Base-by-base conservation (phyloP, 768 basidiomycete species). In the Asterophora lycoperdoides region DNA sequence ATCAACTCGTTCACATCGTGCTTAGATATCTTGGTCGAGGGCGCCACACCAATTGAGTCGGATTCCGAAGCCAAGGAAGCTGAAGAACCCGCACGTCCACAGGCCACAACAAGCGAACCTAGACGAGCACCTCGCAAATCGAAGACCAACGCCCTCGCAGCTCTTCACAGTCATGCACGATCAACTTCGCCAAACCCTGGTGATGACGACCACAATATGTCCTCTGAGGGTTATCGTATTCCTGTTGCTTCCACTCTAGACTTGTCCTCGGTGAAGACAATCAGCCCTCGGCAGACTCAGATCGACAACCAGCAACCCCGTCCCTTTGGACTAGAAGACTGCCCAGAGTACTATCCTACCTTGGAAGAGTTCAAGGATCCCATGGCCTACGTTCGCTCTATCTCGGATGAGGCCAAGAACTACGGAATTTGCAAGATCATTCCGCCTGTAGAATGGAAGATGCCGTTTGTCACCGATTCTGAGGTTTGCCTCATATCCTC, bases 381-480 rank as follows among this genome's bases (percentile, higher is more conserved):
- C 32, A 86, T 96, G 86, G 78, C 80, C 37, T 99, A 97, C 68
- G 89, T 99, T 66, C 81, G 80, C 64, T 82, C 83, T 50, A 87
- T 94, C 55, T 77, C 84, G 15, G 79, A 80, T 44, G 68, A 73
- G 28, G 95, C 87, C 0, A 77, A 74, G 62, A 68, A 80, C 41
- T 91, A 80, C 62, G 96, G 96, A 19, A 93, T 99, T 59, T 94
- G 91, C 72, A 99, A 99, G 73, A 83, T 99, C 48, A 80, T 97
- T 19, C 96, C 96, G 53, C 96, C 96, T 1, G 75, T 77, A 48
- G 87, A 80, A 17, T 99, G 96, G 96, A 80, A 86, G 58, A 95
- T 96, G 84, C 91, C 95, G 7, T 98, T 96, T 63, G 85, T 91
- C 9, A 89, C 94, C 38, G 86, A 97, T 64, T 92, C 92, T 14